phyloP scores from a whole-genome alignment of 352 stramenopile species.

The Thalassiosira livingstoniorum region DNA sequence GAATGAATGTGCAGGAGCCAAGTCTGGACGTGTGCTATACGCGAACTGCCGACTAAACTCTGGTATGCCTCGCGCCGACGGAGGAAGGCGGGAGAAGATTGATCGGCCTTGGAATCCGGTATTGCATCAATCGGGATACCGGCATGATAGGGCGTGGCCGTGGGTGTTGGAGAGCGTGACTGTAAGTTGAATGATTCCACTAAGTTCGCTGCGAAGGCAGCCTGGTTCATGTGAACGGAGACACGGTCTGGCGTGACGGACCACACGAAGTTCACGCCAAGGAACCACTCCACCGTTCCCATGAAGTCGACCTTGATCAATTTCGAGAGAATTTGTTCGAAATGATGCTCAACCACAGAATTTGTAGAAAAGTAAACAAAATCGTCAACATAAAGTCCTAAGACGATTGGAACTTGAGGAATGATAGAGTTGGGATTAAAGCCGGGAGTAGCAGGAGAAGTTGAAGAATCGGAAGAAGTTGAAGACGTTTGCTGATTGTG shows the following conservation, averaged over 20 bases:
- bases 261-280: constrained; percentile 30
- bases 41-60: constrained; percentile 21
- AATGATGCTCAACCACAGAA: neutral
- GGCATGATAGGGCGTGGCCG: constrained; percentile 32
- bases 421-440: neutral
- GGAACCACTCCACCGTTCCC: constrained; percentile 28
- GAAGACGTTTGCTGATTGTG: neutral
- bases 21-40: constrained; percentile 1
- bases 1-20: neutral
- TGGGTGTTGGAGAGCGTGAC: neutral
- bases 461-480: neutral
- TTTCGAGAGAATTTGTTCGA: neutral
- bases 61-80: constrained; percentile 18
- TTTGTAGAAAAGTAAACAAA: constrained; percentile 16
- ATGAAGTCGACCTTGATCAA: constrained; percentile 34
- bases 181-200: constrained; percentile 20
- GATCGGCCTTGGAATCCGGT: neutral
- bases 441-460: neutral
- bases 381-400: constrained; percentile 27
- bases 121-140: constrained; percentile 41
- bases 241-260: neutral
- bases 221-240: constrained; percentile 31
- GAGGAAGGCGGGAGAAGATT: neutral
- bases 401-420: too few relatives aligned
- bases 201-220: constrained; percentile 23